Evolutionary conservation across 1,139 yeast genomes (phyloP), one percentile per base, ranked within the genome.

Genomic region (Taphrina pruni): DNA sequence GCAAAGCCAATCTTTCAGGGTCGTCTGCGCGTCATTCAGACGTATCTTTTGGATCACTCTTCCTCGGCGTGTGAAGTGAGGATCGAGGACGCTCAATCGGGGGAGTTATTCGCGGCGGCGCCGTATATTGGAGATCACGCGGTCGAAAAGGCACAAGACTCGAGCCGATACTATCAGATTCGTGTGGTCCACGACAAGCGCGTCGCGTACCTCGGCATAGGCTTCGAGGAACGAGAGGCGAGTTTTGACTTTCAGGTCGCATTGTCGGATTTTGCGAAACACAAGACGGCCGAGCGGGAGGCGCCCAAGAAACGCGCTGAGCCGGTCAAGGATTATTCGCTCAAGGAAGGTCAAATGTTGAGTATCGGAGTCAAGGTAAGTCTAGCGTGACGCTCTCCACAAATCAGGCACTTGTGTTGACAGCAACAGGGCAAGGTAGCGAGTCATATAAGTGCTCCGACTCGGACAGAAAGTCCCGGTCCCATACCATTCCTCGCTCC

Each of bases 231-330:
- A 72, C 72, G 79, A 17, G 72, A 74, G 48, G 78, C 77, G 43
- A 77, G 81, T 8, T 76, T 78, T 62, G 83, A 80, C 62, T 81
- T 82, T 72, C 79, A 78, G 61, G 76, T 79, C 26, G 80, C 81
- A 17, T 73, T 81, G 32, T 81, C 80, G 71, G 78, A 77, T 51
- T 81, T 75, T 68, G 73, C 74, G 43, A 75, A 78, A 71, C 71
- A 72, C 21, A 69, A 55, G 51, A 70, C 73, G 32, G 72, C 70
- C 50, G 70, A 70, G 60, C 56, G 65, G 38, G 69, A 65, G 32
- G 72, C 70, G 43, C 71, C 70, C 32, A 51, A 38, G 20, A 66
- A 70, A 58, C n/a, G 70, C 26, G 48, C 66, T 17, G 60, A 68
- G 58, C 51, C 70, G 35, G 70, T 54, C 56, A 73, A 74, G 71